Percentiles rank a stretch among this genome's conserved stretches.
Evolutionary conservation across 306 rosid genomes (phyloP).

Genomic region (Dicorynia guianensis): DNA sequence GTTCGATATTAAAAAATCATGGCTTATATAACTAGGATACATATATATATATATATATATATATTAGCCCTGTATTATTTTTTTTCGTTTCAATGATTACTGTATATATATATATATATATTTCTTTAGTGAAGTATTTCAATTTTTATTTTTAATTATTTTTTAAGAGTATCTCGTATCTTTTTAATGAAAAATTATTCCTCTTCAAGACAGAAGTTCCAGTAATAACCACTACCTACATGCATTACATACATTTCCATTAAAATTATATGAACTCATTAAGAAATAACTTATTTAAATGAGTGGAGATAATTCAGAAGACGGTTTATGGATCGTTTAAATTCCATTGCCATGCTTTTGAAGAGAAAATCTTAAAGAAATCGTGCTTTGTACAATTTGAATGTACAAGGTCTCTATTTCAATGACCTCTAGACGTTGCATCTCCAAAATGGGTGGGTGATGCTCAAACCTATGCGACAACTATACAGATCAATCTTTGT

Average conservation of each 20-base stretch:
- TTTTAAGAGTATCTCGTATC: too few species aligned
- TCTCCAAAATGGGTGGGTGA: constrained; percentile 40
- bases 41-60: too few species aligned
- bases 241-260: too few species aligned
- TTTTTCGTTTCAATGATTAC: not conserved
- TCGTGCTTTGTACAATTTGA: constrained; percentile 3
- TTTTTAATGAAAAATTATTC: too few species aligned
- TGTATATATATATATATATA: not conserved
- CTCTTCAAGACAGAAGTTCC: too few species aligned
- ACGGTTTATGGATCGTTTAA: not conserved
- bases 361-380: not conserved
- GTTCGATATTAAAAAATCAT: too few species aligned
- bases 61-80: not conserved
- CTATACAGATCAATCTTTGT: constrained; percentile 34
- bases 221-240: too few species aligned
- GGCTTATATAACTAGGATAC: too few species aligned
- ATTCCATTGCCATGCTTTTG: not conserved
- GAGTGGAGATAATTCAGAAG: not conserved
- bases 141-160: too few species aligned
- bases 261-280: too few species aligned
- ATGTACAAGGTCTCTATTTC: constrained; percentile 7
- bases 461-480: constrained; percentile 24
- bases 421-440: constrained; percentile 18
- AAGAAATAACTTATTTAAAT: too few species aligned
- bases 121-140: not conserved